Percentiles rank a stretch among this genome's conserved stretches.
Conservation (phyloP, 192 early-diverging fungal genomes). For the Rhizophagus sp. region DNA sequence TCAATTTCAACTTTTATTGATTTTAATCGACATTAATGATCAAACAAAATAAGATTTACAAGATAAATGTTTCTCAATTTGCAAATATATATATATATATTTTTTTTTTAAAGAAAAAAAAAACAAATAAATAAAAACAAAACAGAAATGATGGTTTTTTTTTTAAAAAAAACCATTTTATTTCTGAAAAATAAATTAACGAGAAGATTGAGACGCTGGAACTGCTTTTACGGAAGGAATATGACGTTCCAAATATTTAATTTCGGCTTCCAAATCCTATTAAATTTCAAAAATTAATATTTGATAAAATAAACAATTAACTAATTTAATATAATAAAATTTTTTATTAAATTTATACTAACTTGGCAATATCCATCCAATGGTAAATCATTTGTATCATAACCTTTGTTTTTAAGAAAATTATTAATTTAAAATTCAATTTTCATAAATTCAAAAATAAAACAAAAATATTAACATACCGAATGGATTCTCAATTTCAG, state of each 20-base stretch:
- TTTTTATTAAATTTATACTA: not conserved
- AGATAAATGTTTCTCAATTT: too few species aligned
- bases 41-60: too few species aligned
- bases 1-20: too few species aligned
- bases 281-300: not conserved
- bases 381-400: constrained; percentile 26
- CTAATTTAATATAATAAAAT: not conserved
- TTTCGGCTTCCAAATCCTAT: constrained; percentile 30
- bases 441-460: not conserved
- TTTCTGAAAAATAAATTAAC: not conserved
- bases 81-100: too few species aligned
- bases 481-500: constrained; percentile 83
- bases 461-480: constrained; percentile 37
- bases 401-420: not conserved
- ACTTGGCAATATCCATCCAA: constrained; percentile 28
- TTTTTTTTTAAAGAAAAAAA: not conserved
- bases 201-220: not conserved
- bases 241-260: constrained; percentile 24
- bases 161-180: too few species aligned
- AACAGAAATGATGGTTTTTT: too few species aligned
- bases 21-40: too few species aligned
- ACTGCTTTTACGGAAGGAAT: constrained; percentile 3
- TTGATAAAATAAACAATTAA: too few species aligned
- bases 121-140: not conserved
- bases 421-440: too few species aligned